Evolutionary conservation across 202 grass and related monocot species (phyloP).

Genomic region (Bolboschoenoplectus hybrid): DNA sequence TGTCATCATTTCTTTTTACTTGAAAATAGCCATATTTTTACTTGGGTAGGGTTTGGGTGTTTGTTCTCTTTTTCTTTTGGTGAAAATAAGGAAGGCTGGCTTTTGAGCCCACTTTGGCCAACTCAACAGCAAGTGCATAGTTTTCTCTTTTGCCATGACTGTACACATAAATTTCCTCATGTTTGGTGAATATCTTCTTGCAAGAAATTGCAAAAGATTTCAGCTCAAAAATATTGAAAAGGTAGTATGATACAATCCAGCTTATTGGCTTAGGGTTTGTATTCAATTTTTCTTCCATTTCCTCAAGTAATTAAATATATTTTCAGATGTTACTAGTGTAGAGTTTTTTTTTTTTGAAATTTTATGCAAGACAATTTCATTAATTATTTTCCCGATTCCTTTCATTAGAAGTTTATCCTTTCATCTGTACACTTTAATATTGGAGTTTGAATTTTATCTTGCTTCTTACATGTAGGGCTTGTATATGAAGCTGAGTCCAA

Average conservation of each 20-base stretch:
- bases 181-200: background rate
- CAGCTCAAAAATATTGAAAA: background rate
- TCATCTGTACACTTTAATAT: slow-evolving; percentile 2
- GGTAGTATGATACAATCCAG: background rate
- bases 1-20: background rate
- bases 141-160: slow-evolving; percentile 18
- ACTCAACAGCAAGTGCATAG: background rate
- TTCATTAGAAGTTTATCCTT: slow-evolving; percentile 8
- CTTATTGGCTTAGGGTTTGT: background rate
- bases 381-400: background rate
- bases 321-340: background rate
- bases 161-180: background rate
- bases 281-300: background rate
- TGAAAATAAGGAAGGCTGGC: background rate
- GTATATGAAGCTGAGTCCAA: slow-evolving; percentile 70
- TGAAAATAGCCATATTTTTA: background rate
- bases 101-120: background rate
- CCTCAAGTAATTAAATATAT: background rate
- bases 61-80: background rate
- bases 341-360: slow-evolving; percentile 1
- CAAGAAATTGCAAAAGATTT: background rate
- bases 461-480: slow-evolving; percentile 55
- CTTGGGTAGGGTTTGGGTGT: background rate
- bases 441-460: background rate
- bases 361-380: background rate